Conservation (phyloP, 768 basidiomycete species). For the Phlebiopsis gigantea region DNA sequence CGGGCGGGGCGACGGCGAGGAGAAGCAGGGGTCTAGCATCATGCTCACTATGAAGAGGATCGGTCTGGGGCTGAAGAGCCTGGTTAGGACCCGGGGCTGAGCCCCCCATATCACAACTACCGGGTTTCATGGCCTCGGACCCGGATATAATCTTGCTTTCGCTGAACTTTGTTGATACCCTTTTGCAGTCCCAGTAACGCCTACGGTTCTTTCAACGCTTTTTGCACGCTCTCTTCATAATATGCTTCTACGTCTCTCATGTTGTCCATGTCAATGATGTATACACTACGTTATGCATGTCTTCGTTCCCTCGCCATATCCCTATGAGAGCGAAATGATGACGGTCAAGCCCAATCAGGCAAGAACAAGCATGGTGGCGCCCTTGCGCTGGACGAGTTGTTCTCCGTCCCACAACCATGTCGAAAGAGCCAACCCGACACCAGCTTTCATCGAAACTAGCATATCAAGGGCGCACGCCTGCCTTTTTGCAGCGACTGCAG, state of each 20-base stretch:
- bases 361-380: constrained; percentile 1
- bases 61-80: constrained; percentile 20
- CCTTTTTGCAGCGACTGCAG: constrained; percentile 63
- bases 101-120: too few species aligned
- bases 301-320: too few species aligned
- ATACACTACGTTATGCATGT: background rate
- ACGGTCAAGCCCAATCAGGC: constrained; percentile 1
- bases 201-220: constrained; percentile 2
- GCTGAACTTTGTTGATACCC: background rate
- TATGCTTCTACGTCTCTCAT: background rate
- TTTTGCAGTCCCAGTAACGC: background rate
- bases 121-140: background rate
- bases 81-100: constrained; percentile 7
- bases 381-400: background rate
- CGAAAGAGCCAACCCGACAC: constrained; percentile 63
- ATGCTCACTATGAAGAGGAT: constrained; percentile 20
- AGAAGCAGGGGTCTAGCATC: constrained; percentile 11
- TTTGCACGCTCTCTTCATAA: background rate
- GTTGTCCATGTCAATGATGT: background rate
- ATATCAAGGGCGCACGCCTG: constrained; percentile 56
- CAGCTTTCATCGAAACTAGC: constrained; percentile 69
- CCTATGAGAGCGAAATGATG: too few species aligned
- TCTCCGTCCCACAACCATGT: constrained; percentile 13
- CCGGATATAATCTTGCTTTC: background rate
- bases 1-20: constrained; percentile 6